Conservation (phyloP, 345 rosid species). For the Streptanthus diversifolius region DNA sequence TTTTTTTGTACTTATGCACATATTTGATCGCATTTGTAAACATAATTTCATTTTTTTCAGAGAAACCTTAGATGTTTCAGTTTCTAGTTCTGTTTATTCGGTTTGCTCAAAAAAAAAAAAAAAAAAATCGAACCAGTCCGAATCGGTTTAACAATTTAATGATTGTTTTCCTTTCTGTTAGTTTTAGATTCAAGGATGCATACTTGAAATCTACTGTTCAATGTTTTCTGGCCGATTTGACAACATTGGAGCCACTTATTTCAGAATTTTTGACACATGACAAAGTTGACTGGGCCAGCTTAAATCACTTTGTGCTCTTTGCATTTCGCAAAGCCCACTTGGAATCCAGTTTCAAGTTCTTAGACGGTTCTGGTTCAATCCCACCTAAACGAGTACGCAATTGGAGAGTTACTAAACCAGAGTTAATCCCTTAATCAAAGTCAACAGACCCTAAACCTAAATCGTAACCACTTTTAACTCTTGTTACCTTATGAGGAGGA, state of each 20-base stretch:
- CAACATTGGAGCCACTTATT: no score
- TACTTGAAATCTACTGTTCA: no score
- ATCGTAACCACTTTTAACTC: background rate
- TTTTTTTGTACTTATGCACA: background rate
- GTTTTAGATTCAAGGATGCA: no score
- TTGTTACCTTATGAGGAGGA: background rate
- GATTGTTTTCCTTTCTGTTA: no score
- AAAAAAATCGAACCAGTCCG: background rate
- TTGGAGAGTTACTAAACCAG: background rate
- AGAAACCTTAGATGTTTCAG: background rate
- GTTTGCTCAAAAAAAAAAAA: background rate
- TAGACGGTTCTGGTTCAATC: background rate
- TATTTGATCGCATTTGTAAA: constrained; percentile 18
- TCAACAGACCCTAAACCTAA: background rate
- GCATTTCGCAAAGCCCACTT: background rate
- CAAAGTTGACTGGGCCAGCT: background rate
- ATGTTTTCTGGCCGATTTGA: no score
- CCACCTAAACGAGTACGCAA: background rate
- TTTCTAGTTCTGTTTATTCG: background rate
- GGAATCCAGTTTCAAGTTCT: background rate
- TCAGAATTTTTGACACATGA: background rate
- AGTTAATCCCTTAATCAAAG: background rate
- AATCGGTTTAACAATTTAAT: background rate
- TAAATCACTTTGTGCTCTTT: background rate
- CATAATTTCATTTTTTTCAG: background rate